Percentiles rank a stretch among this genome's conserved stretches.
Conservation (phyloP, 2,329 filamentous ascomycete genomes). For the Botrytis porri region DNA sequence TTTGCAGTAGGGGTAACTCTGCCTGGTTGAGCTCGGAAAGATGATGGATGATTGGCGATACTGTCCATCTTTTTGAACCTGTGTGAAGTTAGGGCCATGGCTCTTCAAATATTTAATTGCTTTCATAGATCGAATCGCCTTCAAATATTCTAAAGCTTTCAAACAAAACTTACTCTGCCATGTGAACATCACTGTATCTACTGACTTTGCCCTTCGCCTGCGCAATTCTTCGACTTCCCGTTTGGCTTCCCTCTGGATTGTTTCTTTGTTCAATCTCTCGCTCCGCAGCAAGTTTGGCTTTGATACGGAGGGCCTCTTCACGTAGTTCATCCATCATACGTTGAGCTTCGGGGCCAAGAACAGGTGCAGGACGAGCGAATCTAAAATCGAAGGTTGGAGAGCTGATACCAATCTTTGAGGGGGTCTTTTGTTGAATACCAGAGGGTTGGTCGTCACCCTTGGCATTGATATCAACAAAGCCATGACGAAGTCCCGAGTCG, state of each 20-base stretch:
- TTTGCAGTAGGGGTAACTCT: slow-evolving; percentile 50
- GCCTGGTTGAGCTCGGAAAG: slow-evolving; percentile 61
- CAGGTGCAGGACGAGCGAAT: slow-evolving; percentile 52
- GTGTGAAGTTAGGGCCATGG: not conserved
- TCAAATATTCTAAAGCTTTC: not conserved
- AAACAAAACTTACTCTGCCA: slow-evolving; percentile 53
- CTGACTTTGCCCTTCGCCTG: slow-evolving; percentile 73
- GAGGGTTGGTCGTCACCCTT: slow-evolving; percentile 43
- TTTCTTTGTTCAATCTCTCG: slow-evolving; percentile 51
- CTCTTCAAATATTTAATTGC: not conserved
- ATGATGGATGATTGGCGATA: slow-evolving; percentile 80
- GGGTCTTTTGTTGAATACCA: slow-evolving; percentile 55
- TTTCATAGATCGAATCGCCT: not conserved
- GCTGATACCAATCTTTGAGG: slow-evolving; percentile 55
- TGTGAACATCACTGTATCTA: slow-evolving; percentile 82
- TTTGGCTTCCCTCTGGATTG: slow-evolving; percentile 43
- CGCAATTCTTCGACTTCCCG: slow-evolving; percentile 67
- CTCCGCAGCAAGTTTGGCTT: slow-evolving; percentile 62
- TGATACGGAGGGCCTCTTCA: slow-evolving; percentile 68
- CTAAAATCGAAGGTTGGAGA: slow-evolving; percentile 65
- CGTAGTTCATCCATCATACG: slow-evolving; percentile 65
- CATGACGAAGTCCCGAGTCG: slow-evolving; percentile 77
- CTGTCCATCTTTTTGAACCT: slow-evolving; percentile 95
- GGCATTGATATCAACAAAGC: slow-evolving; percentile 67
- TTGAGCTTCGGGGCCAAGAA: slow-evolving; percentile 60